phyloP scores from a whole-genome alignment of 805 yeast genomes.

The Blastobotrys terrestris region DNA sequence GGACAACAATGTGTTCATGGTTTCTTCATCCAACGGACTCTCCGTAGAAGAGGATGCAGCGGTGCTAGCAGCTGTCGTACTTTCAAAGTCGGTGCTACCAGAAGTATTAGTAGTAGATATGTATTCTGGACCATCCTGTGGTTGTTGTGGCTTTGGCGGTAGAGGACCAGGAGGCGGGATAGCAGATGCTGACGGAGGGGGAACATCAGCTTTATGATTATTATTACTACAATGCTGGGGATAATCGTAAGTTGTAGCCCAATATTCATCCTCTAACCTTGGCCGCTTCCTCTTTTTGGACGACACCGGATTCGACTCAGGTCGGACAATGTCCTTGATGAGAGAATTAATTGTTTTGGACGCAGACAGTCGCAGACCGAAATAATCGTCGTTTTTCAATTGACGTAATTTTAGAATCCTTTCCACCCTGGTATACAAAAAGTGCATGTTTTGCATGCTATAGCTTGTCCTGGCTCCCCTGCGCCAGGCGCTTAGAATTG shows the following conservation, averaged over 20 bases:
- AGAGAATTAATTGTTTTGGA: not conserved
- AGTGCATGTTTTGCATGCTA: not conserved
- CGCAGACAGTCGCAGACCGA: not conserved
- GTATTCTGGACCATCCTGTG: not conserved
- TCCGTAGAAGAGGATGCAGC: not conserved
- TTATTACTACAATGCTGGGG: too few species aligned
- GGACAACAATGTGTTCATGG: not conserved
- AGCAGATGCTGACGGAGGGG: too few species aligned
- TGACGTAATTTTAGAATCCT: not conserved
- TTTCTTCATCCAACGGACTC: not conserved
- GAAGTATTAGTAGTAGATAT: not conserved
- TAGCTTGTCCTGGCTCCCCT: not conserved
- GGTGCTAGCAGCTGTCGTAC: not conserved
- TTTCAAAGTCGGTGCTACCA: not conserved
- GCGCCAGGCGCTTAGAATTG: not conserved
- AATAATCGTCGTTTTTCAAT: not conserved
- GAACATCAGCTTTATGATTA: too few species aligned
- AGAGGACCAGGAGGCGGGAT: too few species aligned
- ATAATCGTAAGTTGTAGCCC: not conserved
- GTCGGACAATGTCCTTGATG: not conserved
- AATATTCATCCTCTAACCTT: not conserved
- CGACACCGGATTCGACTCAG: not conserved
- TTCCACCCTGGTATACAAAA: not conserved
- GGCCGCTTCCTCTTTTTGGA: not conserved
- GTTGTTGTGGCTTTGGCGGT: not conserved